A percentile compares a stretch with the other conserved stretches of the same genome.
phyloP scores from a whole-genome alignment of 2,329 filamentous ascomycete genomes.

The Coniochaeta sp. region DNA sequence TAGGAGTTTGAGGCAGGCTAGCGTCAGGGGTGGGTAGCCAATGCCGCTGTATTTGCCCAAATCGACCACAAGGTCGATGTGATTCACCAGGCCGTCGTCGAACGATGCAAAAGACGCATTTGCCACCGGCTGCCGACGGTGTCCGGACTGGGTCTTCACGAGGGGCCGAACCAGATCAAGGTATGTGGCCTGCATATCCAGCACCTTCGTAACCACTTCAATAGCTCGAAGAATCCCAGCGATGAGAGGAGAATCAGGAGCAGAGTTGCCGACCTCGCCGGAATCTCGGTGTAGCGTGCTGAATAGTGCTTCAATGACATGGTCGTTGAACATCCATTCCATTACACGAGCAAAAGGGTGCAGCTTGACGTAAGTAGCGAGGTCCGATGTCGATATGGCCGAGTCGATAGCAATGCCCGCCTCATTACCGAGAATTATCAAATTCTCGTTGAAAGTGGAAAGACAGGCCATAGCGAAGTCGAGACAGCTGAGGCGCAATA shows the following conservation, averaged over 20 bases:
- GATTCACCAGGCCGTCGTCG: slow-evolving; percentile 82
- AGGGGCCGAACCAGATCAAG: slow-evolving; percentile 79
- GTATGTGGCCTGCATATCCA: slow-evolving; percentile 87
- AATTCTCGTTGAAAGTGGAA: slow-evolving; percentile 85
- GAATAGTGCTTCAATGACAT: slow-evolving; percentile 74
- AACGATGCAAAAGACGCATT: slow-evolving; percentile 80
- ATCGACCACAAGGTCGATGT: slow-evolving; percentile 71
- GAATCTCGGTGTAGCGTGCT: slow-evolving; percentile 70
- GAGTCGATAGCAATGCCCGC: slow-evolving; percentile 69
- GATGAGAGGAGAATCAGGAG: slow-evolving; percentile 74
- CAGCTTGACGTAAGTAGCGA: slow-evolving; percentile 73
- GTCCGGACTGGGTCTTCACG: slow-evolving; percentile 58
- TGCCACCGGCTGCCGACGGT: slow-evolving; percentile 55
- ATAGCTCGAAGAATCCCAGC: slow-evolving; percentile 73
- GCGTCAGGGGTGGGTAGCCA: slow-evolving; percentile 71
- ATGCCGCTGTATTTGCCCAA: slow-evolving; percentile 83
- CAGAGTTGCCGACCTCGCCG: slow-evolving; percentile 62
- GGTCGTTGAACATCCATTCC: slow-evolving; percentile 97
- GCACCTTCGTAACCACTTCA: slow-evolving; percentile 72
- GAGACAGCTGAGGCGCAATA: slow-evolving; percentile 74
- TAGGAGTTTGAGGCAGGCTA: slow-evolving; percentile 74
- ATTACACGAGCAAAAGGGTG: slow-evolving; percentile 93
- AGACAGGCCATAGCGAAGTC: slow-evolving; percentile 77
- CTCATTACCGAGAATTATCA: slow-evolving; percentile 77
- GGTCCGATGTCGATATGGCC: slow-evolving; percentile 65